Base-by-base conservation (phyloP, 2,329 filamentous ascomycete genomes). In the Aspergillus ruber region DNA sequence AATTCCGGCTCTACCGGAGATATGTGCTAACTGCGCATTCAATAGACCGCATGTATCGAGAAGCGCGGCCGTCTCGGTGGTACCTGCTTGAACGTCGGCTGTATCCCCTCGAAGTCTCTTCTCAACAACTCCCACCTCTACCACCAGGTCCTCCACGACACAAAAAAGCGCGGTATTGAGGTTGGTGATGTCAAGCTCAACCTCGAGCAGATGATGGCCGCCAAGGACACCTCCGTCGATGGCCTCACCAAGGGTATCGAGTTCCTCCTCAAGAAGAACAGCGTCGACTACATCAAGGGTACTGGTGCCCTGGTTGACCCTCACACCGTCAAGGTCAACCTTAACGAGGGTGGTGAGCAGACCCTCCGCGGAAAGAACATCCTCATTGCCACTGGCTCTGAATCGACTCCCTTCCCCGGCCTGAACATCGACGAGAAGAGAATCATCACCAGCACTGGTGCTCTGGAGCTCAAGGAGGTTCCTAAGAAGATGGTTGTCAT, bases 61-160 rank as follows among this genome's bases (percentile, higher is more conserved):
- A 98, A 98, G 82, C 89, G 93, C 68, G 93, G 93, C 60, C 80
- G 83, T 51, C 84, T 98, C 62, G 93, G 93, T 65, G 93, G 93
- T 69, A 98, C 93, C 65, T 98, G 93, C 79, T 78, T 98, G 65
- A 98, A 98, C 72, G 93, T 98, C 66, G 93, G 93, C 75, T 98
- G 93, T 77, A 98, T 98, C 69, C 93, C 93, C 58, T 98, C 93
- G 57, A 98, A 98, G 77, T 96, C 93, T 54, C 88, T 98, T 60
- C 88, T 98, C 72, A 98, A 97, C 84, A 97, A 97, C 81, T 96
- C 93, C 62, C 90, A 96, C 73, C 82, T 97, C 52, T 97, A 97
- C 80, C 91, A 97, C 78, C 86, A 90, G 75, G 86, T 96, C 66
- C 82, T 94, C 52, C 91, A 98, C 77, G 93, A 98, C 78, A 91